Evolutionary conservation across 257 asterid genomes (phyloP).

Genomic region (Buddleja alternifolia): DNA sequence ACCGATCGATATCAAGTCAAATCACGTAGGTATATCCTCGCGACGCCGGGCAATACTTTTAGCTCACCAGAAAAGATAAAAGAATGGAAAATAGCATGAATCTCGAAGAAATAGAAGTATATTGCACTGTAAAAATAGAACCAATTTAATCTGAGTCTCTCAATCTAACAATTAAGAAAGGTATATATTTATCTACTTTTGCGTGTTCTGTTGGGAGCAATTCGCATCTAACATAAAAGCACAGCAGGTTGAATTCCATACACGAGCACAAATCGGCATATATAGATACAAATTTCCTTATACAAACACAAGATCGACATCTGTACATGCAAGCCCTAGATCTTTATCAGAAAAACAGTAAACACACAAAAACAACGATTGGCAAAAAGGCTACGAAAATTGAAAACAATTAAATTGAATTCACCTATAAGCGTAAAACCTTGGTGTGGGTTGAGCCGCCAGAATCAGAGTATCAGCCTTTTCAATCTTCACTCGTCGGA

Average conservation of each 20-base stretch:
- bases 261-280: slow-evolving; percentile 12
- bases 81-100: not conserved
- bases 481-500: not conserved
- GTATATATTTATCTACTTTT: too few species aligned
- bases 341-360: not conserved
- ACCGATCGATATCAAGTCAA: not conserved
- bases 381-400: not conserved
- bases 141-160: not conserved
- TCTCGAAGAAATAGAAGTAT: not conserved
- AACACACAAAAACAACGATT: not conserved
- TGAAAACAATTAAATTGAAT: not conserved
- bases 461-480: not conserved
- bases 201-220: too few species aligned
- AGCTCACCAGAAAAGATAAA: not conserved
- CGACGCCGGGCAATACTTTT: not conserved
- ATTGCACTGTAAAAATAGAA: too few species aligned
- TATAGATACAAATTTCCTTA: not conserved
- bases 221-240: too few species aligned
- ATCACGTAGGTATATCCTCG: not conserved
- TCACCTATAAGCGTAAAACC: not conserved
- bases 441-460: not conserved
- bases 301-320: not conserved
- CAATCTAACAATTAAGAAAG: not conserved
- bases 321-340: slow-evolving; percentile 8
- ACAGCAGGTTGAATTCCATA: not conserved